These are phyloP conservation scores for Talaromyces atroroseus DNA, from an alignment of 2,329 filamentous ascomycete species.

Conservation along the genomic window DNA sequence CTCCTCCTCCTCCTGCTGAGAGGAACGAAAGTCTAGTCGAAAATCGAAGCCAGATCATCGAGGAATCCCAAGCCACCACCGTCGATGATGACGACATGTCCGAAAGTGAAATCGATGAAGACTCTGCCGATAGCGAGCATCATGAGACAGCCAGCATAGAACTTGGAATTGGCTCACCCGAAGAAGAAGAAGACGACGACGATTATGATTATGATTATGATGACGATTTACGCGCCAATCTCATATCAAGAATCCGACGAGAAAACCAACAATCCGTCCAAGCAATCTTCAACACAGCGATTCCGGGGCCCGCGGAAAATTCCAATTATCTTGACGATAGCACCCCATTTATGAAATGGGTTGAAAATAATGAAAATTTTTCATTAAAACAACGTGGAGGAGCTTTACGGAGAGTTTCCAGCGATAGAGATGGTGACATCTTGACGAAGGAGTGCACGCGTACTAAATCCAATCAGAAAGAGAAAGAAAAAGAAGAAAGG, in stretches of 20 bases:
- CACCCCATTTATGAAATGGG: conserved; percentile 37
- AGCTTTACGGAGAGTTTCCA: conserved; percentile 11
- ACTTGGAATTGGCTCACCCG: conserved; percentile 24
- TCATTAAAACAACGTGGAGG: conserved; percentile 25
- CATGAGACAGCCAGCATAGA: conserved; percentile 36
- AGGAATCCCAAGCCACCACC: neutral
- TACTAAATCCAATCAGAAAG: neutral
- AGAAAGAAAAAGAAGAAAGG: neutral
- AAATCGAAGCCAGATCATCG: neutral
- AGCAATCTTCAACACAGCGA: neutral
- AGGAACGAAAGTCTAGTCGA: neutral
- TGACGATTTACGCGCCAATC: neutral
- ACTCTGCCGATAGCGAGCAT: conserved; percentile 14
- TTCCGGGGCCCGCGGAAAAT: neutral
- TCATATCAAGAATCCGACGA: conserved; percentile 6
- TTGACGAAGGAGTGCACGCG: neutral
- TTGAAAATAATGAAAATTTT: conserved; percentile 28
- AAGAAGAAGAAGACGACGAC: neutral
- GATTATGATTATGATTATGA: neutral
- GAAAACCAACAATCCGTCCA: conserved; percentile 10
- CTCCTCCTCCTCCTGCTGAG: too few relatives aligned
- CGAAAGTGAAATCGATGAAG: conserved; percentile 9
- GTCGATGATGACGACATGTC: neutral
- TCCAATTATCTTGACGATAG: conserved; percentile 24
- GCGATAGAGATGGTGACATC: conserved; percentile 6